Evolutionary conservation across 2,329 filamentous ascomycete species (phyloP).

Genomic region (Exophiala dermatitidis): DNA sequence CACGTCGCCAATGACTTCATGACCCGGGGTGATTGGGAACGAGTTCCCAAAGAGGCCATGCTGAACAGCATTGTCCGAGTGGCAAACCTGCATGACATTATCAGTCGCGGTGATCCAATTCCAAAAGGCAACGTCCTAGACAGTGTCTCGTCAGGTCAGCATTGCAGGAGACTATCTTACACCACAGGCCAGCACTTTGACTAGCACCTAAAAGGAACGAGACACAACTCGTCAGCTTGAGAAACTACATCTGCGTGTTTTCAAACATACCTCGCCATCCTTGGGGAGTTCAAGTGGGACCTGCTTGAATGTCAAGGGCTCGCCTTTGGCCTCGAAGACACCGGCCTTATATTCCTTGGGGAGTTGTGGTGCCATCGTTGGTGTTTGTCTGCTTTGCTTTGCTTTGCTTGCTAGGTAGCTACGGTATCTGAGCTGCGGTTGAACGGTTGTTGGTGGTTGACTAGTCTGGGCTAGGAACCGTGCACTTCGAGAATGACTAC

Average conservation of each 20-base stretch:
- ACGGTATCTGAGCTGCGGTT: neutral
- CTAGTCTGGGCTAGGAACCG: no score
- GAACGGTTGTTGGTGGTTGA: neutral
- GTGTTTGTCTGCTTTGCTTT: neutral
- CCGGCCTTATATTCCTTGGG: constrained; percentile 63
- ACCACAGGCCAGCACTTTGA: constrained; percentile 66
- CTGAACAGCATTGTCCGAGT: constrained; percentile 50
- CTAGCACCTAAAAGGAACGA: constrained; percentile 37
- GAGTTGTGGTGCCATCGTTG: constrained; percentile 31
- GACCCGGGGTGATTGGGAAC: constrained; percentile 59
- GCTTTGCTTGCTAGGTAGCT: neutral
- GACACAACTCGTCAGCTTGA: neutral
- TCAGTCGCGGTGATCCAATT: neutral
- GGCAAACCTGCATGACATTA: constrained; percentile 47
- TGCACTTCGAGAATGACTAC: no score
- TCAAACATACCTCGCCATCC: constrained; percentile 45
- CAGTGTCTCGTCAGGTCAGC: neutral
- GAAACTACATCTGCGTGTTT: no score
- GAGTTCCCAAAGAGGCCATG: constrained; percentile 47
- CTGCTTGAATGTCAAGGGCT: constrained; percentile 53
- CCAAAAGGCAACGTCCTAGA: neutral
- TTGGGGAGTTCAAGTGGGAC: constrained; percentile 51
- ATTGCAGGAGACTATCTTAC: neutral
- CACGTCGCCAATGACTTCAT: constrained; percentile 64
- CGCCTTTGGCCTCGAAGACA: constrained; percentile 48